These are phyloP conservation scores for Synchytrium microbalum DNA, from an alignment of 371 early-diverging fungal species.

Conservation along the genomic window DNA sequence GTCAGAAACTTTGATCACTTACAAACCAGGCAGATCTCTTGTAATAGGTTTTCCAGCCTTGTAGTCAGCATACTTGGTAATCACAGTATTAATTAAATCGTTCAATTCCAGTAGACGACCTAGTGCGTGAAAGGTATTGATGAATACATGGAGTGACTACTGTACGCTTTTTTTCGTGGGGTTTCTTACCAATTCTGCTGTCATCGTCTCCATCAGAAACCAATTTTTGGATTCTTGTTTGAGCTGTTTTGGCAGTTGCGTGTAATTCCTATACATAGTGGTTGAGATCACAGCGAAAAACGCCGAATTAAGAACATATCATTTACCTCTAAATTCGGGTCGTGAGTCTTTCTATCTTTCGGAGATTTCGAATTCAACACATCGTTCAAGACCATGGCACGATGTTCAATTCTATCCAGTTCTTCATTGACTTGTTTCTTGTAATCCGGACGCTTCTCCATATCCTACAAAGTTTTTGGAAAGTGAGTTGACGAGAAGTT, in stretches of 20 bases:
- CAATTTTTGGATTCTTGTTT: slow-evolving; percentile 63
- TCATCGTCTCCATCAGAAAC: slow-evolving; percentile 57
- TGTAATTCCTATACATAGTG: slow-evolving; percentile 22
- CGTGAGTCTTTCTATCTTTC: slow-evolving; percentile 35
- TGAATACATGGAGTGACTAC: too few relatives aligned
- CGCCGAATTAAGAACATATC: slow-evolving; percentile 7
- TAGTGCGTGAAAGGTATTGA: slow-evolving; percentile 9
- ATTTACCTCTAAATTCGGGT: slow-evolving; percentile 42
- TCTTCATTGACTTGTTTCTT: slow-evolving; percentile 70
- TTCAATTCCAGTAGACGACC: slow-evolving; percentile 66
- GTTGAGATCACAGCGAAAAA: slow-evolving; percentile 15
- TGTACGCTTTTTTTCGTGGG: not conserved
- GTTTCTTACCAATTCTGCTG: slow-evolving; percentile 47
- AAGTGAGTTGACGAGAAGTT: slow-evolving; percentile 2
- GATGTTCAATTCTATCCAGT: slow-evolving; percentile 70
- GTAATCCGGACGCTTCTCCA: slow-evolving; percentile 70
- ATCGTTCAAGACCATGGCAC: slow-evolving; percentile 69
- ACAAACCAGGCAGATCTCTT: not conserved
- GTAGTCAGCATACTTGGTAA: slow-evolving; percentile 67
- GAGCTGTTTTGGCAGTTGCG: slow-evolving; percentile 35
- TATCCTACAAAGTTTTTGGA: slow-evolving; percentile 44
- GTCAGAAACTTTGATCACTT: slow-evolving; percentile 13
- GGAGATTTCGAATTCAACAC: slow-evolving; percentile 60
- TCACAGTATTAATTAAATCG: slow-evolving; percentile 70
- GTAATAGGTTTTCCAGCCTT: slow-evolving; percentile 40